phyloP scores from a whole-genome alignment of 441 rosid genomes.

The Erodium trifolium region DNA sequence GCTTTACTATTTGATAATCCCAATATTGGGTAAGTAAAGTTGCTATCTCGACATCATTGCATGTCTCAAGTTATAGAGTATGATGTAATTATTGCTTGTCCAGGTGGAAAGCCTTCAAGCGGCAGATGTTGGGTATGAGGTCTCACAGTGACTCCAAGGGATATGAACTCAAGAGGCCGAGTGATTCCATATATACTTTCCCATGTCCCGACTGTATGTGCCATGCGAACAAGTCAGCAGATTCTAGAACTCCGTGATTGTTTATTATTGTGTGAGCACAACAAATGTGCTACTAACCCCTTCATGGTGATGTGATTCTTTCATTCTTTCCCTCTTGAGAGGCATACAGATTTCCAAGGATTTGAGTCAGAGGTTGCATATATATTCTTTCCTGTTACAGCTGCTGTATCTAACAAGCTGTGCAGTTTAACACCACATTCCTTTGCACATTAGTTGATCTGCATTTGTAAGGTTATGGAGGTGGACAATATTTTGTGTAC shows the following conservation, averaged over 20 bases:
- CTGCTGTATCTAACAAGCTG: constrained; percentile 49
- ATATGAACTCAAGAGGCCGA: constrained; percentile 81
- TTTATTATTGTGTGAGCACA: constrained; percentile 22
- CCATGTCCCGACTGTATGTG: constrained; percentile 99
- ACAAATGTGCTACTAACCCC: constrained; percentile 28
- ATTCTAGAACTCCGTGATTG: not conserved
- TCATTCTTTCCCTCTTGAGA: constrained; percentile 38
- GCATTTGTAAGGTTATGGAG: constrained; percentile 20
- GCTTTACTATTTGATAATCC: constrained; percentile 97
- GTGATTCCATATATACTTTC: constrained; percentile 74
- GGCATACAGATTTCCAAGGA: constrained; percentile 34
- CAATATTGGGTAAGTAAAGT: constrained; percentile 58
- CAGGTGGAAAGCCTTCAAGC: constrained; percentile 94
- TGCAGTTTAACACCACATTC: constrained; percentile 27
- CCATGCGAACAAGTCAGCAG: constrained; percentile 51
- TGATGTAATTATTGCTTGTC: not conserved
- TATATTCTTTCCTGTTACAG: constrained; percentile 32
- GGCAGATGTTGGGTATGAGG: constrained; percentile 85
- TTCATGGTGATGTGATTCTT: constrained; percentile 41
- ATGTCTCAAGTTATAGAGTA: not conserved
- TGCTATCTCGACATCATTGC: not conserved
- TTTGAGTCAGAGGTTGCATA: constrained; percentile 28
- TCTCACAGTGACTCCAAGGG: constrained; percentile 94
- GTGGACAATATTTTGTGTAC: constrained; percentile 22
- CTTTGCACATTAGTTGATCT: constrained; percentile 28